Percentiles rank a stretch among this genome's conserved stretches.
Conservation (phyloP, 163 green algal species). For the Chlorella variabilis region DNA sequence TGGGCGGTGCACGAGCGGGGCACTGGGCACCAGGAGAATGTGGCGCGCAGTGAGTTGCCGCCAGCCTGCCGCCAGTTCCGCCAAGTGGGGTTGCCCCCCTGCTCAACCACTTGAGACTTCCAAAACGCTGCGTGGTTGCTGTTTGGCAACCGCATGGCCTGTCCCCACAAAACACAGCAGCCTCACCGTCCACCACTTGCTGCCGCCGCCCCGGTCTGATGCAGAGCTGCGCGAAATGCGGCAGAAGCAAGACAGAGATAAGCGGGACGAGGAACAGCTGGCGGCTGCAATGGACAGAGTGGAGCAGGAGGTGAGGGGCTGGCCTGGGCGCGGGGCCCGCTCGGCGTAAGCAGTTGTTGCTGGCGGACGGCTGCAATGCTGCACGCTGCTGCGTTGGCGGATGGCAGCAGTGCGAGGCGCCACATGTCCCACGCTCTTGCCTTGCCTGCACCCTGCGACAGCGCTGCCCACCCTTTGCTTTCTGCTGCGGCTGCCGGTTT, state of each 20-base stretch:
- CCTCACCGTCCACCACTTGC: too few species aligned
- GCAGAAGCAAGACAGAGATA: constrained; percentile 48
- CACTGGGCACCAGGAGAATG: constrained; percentile 65
- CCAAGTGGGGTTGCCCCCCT: not conserved
- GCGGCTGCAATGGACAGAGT: constrained; percentile 44
- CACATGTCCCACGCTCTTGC: too few species aligned
- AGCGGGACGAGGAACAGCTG: constrained; percentile 36
- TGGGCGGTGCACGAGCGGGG: constrained; percentile 66
- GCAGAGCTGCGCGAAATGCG: constrained; percentile 69
- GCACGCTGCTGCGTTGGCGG: too few species aligned
- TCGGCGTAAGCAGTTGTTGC: too few species aligned
- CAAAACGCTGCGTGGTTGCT: not conserved
- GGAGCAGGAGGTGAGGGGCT: constrained; percentile 41
- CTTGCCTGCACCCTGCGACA: not conserved
- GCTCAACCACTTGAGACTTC: not conserved
- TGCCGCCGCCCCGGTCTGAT: constrained; percentile 2
- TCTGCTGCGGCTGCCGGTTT: not conserved
- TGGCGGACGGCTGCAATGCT: too few species aligned
- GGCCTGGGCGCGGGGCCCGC: too few species aligned
- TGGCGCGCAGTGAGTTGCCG: constrained; percentile 58
- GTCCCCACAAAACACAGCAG: too few species aligned
- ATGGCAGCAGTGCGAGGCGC: too few species aligned
- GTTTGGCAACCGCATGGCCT: too few species aligned
- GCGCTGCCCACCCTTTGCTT: not conserved
- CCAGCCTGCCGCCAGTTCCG: not conserved